Conservation (phyloP, 2,329 filamentous ascomycete genomes). For the Gaeumannomyces tritici region DNA sequence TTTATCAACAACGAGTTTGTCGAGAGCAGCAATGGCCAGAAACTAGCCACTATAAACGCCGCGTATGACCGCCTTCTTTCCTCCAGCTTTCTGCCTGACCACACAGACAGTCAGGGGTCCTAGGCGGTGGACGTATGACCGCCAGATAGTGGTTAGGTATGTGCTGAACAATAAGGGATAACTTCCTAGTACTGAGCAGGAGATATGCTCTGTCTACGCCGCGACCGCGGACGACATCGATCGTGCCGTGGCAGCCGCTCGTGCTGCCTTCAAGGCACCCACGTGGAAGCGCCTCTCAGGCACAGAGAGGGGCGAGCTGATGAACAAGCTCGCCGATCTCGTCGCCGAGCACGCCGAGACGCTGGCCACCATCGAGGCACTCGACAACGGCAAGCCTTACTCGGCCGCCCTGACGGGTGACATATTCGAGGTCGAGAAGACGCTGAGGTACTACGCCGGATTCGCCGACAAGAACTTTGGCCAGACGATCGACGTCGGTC, state of each 20-base stretch:
- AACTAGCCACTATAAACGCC: constrained; percentile 59
- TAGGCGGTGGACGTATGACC: background rate
- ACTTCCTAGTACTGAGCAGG: constrained; percentile 40
- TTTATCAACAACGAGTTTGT: constrained; percentile 82
- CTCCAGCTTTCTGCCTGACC: background rate
- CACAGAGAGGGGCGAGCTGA: constrained; percentile 57
- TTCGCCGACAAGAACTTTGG: constrained; percentile 74
- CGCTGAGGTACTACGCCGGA: constrained; percentile 68
- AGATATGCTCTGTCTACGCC: constrained; percentile 63
- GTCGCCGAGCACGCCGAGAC: constrained; percentile 51
- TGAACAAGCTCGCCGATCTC: constrained; percentile 62
- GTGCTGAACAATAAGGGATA: background rate
- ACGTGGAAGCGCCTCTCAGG: constrained; percentile 60
- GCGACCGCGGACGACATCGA: constrained; percentile 60
- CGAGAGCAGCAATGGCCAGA: constrained; percentile 53
- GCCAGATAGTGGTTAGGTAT: background rate
- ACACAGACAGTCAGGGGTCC: background rate
- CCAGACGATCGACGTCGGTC: constrained; percentile 63
- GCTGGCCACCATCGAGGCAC: constrained; percentile 51
- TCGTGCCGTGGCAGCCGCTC: constrained; percentile 58
- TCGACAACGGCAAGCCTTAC: constrained; percentile 77
- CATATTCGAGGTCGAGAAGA: constrained; percentile 34
- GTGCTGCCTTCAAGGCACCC: constrained; percentile 55
- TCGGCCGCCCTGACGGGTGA: constrained; percentile 54
- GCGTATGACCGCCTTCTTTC: constrained; percentile 30